Evolutionary conservation across 148 eudicot genomes (phyloP).

Genomic region (Rhododendron vialii): DNA sequence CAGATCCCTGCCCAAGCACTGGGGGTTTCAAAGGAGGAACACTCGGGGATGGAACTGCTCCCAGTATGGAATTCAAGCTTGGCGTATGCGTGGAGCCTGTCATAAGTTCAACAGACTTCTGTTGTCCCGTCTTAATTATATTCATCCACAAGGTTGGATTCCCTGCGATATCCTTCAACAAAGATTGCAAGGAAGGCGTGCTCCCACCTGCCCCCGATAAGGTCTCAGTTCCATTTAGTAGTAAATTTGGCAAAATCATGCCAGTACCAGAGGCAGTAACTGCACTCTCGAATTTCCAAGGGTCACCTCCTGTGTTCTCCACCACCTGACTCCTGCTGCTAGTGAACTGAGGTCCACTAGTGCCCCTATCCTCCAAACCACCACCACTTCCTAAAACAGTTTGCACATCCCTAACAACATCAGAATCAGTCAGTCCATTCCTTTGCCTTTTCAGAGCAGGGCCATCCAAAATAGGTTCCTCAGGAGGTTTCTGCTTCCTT

Average conservation of each 20-base stretch:
- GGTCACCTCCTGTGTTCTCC: slow-evolving; percentile 28
- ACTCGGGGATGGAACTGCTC: slow-evolving; percentile 34
- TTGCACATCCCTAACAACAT: slow-evolving; percentile 13
- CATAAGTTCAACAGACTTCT: slow-evolving; percentile 41
- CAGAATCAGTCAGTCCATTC: slow-evolving; percentile 33
- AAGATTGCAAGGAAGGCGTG: slow-evolving; percentile 57
- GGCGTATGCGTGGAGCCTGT: slow-evolving; percentile 25
- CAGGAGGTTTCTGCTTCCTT: slow-evolving; percentile 46
- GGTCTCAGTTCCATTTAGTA: slow-evolving; percentile 25
- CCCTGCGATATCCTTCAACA: slow-evolving; percentile 63
- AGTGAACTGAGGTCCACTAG: slow-evolving; percentile 25
- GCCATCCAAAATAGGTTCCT: slow-evolving; percentile 36
- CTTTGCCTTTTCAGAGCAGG: slow-evolving; percentile 64
- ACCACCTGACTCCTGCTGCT: slow-evolving; percentile 21
- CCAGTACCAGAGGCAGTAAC: slow-evolving; percentile 23
- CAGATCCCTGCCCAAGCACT: slow-evolving; percentile 29
- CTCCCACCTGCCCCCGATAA: slow-evolving; percentile 22
- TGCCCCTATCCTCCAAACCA: slow-evolving; percentile 33
- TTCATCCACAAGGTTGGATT: slow-evolving; percentile 67
- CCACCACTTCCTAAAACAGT: slow-evolving; percentile 30
- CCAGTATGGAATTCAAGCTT: slow-evolving; percentile 35
- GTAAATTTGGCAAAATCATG: slow-evolving; percentile 14
- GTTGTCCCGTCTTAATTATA: slow-evolving; percentile 58
- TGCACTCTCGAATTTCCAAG: slow-evolving; percentile 26
- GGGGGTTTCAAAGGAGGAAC: slow-evolving; percentile 29